phyloP scores from a whole-genome alignment of 108 stramenopile genomes.

The Cyclotella kingstonii region DNA sequence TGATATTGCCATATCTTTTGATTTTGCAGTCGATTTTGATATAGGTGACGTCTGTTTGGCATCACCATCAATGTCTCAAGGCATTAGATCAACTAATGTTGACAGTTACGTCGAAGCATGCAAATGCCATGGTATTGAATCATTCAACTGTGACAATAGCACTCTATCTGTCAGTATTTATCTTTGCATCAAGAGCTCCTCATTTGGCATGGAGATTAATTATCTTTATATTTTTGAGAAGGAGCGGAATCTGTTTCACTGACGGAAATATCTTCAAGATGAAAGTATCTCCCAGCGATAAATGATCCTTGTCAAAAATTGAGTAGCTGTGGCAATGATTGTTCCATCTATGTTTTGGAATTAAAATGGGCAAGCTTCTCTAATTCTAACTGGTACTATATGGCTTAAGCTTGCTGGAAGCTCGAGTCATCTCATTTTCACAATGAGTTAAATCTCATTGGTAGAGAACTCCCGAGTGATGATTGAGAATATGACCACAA shows the following conservation, averaged over 20 bases:
- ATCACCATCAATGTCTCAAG: constrained; percentile 10
- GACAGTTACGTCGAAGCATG: constrained; percentile 29
- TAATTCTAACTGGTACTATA: constrained; percentile 8
- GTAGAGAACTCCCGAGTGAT: too few species aligned
- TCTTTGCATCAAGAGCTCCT: constrained; percentile 17
- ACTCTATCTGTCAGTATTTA: constrained; percentile 16
- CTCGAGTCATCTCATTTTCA: not conserved
- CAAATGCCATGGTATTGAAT: constrained; percentile 17
- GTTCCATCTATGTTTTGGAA: constrained; percentile 17
- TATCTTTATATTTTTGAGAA: constrained; percentile 4
- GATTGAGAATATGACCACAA: too few species aligned
- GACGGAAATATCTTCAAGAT: constrained; percentile 1
- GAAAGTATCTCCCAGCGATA: constrained; percentile 6
- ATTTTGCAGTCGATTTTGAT: constrained; percentile 25
- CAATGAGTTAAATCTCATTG: too few species aligned
- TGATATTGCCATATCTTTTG: constrained; percentile 18
- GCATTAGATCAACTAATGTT: constrained; percentile 13
- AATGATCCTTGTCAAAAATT: not conserved
- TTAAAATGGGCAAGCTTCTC: constrained; percentile 1
- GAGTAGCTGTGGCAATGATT: constrained; percentile 16
- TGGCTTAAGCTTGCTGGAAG: constrained; percentile 1
- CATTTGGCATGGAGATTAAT: constrained; percentile 18
- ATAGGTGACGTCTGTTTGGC: not conserved
- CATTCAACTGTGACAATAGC: constrained; percentile 15
- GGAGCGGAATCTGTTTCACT: constrained; percentile 4